Conservation (phyloP, 495 filamentous ascomycete genomes). For the Aspergillus campestris region DNA sequence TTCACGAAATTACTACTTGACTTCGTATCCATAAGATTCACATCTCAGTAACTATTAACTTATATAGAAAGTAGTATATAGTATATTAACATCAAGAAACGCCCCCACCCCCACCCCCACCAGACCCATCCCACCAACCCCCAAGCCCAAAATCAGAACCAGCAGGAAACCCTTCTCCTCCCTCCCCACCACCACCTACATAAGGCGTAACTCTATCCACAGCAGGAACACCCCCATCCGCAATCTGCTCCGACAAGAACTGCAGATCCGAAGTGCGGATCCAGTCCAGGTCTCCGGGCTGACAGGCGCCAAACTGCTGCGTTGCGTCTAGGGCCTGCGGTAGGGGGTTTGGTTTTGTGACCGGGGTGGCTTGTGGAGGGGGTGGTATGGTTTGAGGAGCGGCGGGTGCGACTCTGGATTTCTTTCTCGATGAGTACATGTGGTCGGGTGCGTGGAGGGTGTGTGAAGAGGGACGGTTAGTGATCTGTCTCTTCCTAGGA, state of each 20-base stretch:
- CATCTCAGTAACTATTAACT: too few relatives aligned
- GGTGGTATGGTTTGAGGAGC: constrained; percentile 1
- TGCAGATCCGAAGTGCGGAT: constrained; percentile 24
- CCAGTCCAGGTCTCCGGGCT: constrained; percentile 28
- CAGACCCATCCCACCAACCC: too few relatives aligned
- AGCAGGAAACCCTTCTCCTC: too few relatives aligned
- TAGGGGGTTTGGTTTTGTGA: background rate
- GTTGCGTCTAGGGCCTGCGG: constrained; percentile 3
- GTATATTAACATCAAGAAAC: too few relatives aligned
- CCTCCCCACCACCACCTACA: too few relatives aligned
- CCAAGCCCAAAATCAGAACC: too few relatives aligned
- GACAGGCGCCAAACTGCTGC: constrained; percentile 6
- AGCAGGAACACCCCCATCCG: background rate
- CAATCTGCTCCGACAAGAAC: constrained; percentile 21
- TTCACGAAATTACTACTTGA: too few relatives aligned
- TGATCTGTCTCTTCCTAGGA: constrained; percentile 27
- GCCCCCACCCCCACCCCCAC: too few relatives aligned
- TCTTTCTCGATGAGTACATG: constrained; percentile 19
- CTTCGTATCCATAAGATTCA: too few relatives aligned
- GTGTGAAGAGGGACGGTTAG: constrained; percentile 9
- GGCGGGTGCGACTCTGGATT: constrained; percentile 16
- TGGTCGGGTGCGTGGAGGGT: background rate
- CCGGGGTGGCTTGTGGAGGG: constrained; percentile 7
- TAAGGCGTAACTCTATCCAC: too few relatives aligned
- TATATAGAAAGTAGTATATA: too few relatives aligned